phyloP scores from a whole-genome alignment of 1,284 basidiomycete species.

The Ceratobasidium sp. region DNA sequence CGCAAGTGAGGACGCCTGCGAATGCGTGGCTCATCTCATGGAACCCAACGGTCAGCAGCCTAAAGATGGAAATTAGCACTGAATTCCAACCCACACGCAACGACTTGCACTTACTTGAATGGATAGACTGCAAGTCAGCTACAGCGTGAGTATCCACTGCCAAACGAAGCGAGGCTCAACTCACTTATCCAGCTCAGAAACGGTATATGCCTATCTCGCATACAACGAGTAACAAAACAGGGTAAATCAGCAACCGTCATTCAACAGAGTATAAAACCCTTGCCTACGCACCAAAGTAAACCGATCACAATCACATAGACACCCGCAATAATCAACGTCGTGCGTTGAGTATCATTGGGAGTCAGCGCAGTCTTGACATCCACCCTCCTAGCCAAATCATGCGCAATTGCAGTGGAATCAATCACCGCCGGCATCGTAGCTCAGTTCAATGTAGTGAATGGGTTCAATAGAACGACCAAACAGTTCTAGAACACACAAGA shows the following conservation, averaged over 20 bases:
- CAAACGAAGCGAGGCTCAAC: constrained; percentile 48
- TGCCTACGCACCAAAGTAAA: constrained; percentile 76
- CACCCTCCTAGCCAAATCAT: constrained; percentile 10
- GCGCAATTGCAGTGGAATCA: constrained; percentile 13
- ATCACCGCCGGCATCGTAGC: constrained; percentile 22
- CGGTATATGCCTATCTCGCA: constrained; percentile 78
- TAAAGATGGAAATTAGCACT: neutral
- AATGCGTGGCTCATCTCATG: constrained; percentile 93
- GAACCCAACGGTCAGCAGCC: constrained; percentile 75
- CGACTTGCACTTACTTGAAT: constrained; percentile 73
- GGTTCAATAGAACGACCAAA: too few species aligned
- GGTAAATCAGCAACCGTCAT: constrained; percentile 5
- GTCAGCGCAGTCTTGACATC: constrained; percentile 29
- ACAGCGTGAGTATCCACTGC: neutral
- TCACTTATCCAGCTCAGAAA: constrained; percentile 72
- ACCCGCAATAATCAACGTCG: constrained; percentile 79
- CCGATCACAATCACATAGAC: constrained; percentile 74
- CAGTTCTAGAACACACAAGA: neutral
- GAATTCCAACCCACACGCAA: neutral
- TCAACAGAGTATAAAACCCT: too few species aligned
- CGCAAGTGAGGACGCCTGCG: constrained; percentile 86
- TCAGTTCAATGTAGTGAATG: too few species aligned
- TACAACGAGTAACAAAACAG: neutral
- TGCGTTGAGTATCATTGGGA: constrained; percentile 63
- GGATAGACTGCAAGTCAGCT: constrained; percentile 72